Percentiles rank a stretch among this genome's conserved stretches.
These are phyloP conservation scores for Marasmius sp. DNA, from an alignment of 1,284 basidiomycete species.

Conservation along the genomic window DNA sequence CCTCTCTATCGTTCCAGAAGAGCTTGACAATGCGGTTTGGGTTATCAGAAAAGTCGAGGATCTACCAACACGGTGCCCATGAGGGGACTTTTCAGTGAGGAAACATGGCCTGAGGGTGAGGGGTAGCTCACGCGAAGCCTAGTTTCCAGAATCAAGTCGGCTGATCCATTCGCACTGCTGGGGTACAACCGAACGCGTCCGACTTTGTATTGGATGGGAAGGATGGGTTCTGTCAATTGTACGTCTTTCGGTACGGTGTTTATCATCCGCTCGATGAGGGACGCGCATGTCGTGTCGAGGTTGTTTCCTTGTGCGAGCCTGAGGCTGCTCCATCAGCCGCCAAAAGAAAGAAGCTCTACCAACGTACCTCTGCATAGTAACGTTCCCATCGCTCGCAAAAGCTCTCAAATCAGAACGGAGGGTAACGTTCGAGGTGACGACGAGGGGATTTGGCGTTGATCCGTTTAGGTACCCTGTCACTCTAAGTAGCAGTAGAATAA, in stretches of 20 bases:
- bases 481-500: constrained; percentile 14
- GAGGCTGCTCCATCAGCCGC: no score
- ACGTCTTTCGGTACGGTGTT: constrained; percentile 15
- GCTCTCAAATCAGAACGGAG: constrained; percentile 36
- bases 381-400: constrained; percentile 35
- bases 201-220: constrained; percentile 9
- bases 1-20: constrained; percentile 2
- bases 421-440: constrained; percentile 32
- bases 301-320: background rate
- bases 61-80: background rate
- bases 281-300: constrained; percentile 7
- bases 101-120: background rate
- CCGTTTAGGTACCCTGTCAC: constrained; percentile 36
- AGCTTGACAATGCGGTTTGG: background rate
- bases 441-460: constrained; percentile 34
- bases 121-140: constrained; percentile 1
- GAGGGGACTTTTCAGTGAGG: no score
- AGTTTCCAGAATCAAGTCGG: background rate
- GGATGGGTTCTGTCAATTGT: constrained; percentile 3
- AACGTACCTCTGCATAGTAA: constrained; percentile 31
- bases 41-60: background rate
- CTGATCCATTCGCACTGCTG: background rate
- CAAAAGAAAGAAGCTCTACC: no score
- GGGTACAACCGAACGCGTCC: background rate
- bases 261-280: constrained; percentile 13